These are phyloP conservation scores for Ceriops zippeliana DNA, from an alignment of 345 rosid species.

Conservation along the genomic window DNA sequence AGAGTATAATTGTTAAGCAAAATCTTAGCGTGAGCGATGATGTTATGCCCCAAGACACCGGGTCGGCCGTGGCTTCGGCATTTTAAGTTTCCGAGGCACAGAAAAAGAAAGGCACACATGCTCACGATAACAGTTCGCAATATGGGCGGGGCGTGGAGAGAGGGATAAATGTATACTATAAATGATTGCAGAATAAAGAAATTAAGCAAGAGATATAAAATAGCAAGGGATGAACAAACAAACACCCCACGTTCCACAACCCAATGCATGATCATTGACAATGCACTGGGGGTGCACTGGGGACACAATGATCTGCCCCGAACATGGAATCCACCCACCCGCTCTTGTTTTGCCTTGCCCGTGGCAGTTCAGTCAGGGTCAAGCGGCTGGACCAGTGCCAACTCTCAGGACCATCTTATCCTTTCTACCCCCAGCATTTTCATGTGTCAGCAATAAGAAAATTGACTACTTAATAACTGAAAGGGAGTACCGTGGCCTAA, in stretches of 20 bases:
- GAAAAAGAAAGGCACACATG: background rate
- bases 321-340: conserved; percentile 27
- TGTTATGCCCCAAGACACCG: background rate
- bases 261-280: conserved; percentile 5
- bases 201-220: conserved; percentile 10
- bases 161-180: background rate
- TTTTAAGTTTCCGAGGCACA: conserved; percentile 3
- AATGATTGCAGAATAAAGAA: conserved; percentile 29
- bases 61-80: background rate
- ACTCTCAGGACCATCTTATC: conserved; percentile 14
- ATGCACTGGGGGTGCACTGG: background rate
- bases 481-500: too few species aligned
- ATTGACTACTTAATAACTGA: too few species aligned
- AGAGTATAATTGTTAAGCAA: too few species aligned
- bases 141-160: conserved; percentile 1
- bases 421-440: background rate
- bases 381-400: conserved; percentile 19
- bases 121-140: background rate
- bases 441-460: background rate
- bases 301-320: background rate
- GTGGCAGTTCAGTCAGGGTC: conserved; percentile 7
- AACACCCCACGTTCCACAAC: background rate
- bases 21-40: too few species aligned
- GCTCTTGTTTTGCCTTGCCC: conserved; percentile 7
- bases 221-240: background rate